Conservation (phyloP, 768 basidiomycete species). For the Rhodotorula kratochvilovae region DNA sequence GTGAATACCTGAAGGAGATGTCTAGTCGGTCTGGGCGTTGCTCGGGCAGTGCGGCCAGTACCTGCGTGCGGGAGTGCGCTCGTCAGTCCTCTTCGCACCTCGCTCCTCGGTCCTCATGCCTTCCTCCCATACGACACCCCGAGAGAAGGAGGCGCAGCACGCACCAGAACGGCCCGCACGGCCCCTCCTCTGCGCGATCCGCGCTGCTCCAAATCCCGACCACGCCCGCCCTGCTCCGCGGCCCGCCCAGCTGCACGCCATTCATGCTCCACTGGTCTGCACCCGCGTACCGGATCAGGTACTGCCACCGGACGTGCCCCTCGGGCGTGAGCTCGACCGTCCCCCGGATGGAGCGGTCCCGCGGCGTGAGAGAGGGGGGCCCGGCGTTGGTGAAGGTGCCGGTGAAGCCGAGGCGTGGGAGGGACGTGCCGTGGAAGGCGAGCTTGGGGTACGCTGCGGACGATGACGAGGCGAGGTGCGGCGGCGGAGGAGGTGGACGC, state of each 20-base stretch:
- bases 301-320: not conserved
- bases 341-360: conserved; percentile 19
- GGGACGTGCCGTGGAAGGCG: conserved; percentile 19
- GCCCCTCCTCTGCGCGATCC: conserved; percentile 14
- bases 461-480: not conserved
- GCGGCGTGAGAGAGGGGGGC: not conserved
- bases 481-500: not conserved
- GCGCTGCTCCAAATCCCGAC: conserved; percentile 26
- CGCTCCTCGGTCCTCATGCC: too few relatives aligned
- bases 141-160: not conserved
- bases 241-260: conserved; percentile 17
- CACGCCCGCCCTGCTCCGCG: not conserved
- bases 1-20: too few relatives aligned
- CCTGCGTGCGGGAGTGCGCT: not conserved
- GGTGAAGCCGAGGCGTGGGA: conserved; percentile 11
- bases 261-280: conserved; percentile 22
- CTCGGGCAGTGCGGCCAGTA: not conserved
- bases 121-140: too few relatives aligned
- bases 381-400: conserved; percentile 9
- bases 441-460: not conserved
- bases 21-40: not conserved
- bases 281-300: conserved; percentile 16
- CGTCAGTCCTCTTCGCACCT: too few relatives aligned
- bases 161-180: conserved; percentile 33
- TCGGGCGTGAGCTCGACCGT: conserved; percentile 8